phyloP scores from a whole-genome alignment of 768 basidiomycete genomes.

The Boletales sp. region DNA sequence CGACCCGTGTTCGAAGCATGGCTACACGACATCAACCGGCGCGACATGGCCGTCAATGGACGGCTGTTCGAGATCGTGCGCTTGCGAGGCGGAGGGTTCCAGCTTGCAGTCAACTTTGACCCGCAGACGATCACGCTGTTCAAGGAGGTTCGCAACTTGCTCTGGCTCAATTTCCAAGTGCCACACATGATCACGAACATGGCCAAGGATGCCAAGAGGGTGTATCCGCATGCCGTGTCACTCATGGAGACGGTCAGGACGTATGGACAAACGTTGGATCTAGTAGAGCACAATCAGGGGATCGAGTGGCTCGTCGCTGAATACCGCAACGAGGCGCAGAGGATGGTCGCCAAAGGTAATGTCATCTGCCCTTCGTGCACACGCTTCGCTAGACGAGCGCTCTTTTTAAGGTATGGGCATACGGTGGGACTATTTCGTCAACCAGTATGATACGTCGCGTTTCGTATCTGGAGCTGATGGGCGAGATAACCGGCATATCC shows the following conservation, averaged over 20 bases:
- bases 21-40: conserved; percentile 90
- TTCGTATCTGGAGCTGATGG: conserved; percentile 73
- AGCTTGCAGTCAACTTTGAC: conserved; percentile 96
- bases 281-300: conserved; percentile 86
- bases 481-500: conserved; percentile 82
- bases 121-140: conserved; percentile 97
- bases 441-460: conserved; percentile 82
- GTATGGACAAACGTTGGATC: conserved; percentile 90
- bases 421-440: conserved; percentile 96
- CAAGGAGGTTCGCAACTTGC: conserved; percentile 94
- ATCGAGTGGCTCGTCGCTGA: conserved; percentile 95
- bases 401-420: conserved; percentile 76
- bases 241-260: conserved; percentile 99
- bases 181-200: conserved; percentile 93
- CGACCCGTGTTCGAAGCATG: conserved; percentile 93
- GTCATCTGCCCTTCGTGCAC: neutral
- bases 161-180: conserved; percentile 95
- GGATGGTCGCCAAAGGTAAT: conserved; percentile 88
- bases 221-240: conserved; percentile 97
- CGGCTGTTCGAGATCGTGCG: conserved; percentile 89
- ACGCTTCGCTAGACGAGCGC: neutral
- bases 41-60: conserved; percentile 89
- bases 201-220: conserved; percentile 98
- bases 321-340: conserved; percentile 87
- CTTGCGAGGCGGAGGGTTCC: conserved; percentile 68